Percentiles rank a stretch among this genome's conserved stretches.
Conservation (phyloP, 2,329 filamentous ascomycete species). For the Elsinoe arachidis region DNA sequence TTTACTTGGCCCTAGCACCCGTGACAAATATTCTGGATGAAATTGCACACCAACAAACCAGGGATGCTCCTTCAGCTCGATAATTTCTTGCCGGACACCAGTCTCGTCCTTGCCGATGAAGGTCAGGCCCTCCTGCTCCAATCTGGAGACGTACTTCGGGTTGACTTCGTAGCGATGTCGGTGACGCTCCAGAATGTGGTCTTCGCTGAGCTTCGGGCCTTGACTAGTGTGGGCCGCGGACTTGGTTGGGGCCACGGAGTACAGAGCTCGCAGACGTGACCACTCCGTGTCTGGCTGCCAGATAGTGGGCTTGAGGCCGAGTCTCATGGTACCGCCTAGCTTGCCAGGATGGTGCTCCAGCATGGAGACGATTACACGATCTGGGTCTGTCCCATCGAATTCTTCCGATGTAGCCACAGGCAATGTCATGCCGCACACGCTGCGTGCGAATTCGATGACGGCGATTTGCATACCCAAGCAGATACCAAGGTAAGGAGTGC, state of each 20-base stretch:
- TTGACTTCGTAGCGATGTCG: conserved; percentile 89
- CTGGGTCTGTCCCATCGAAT: conserved; percentile 49
- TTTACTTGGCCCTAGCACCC: conserved; percentile 64
- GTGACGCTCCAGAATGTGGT: conserved; percentile 59
- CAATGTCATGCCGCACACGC: conserved; percentile 55
- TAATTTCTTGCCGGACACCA: conserved; percentile 71
- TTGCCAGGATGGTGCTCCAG: conserved; percentile 72
- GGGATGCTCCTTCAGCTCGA: conserved; percentile 74
- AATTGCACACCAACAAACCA: conserved; percentile 83
- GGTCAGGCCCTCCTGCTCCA: conserved; percentile 60
- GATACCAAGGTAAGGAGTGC: conserved; percentile 76
- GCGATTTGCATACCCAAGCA: conserved; percentile 91
- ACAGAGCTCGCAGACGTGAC: conserved; percentile 68
- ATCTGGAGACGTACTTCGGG: conserved; percentile 60
- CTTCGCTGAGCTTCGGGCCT: conserved; percentile 22
- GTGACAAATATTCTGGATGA: conserved; percentile 76
- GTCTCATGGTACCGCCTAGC: conserved; percentile 78
- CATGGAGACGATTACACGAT: conserved; percentile 82
- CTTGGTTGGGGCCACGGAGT: conserved; percentile 46
- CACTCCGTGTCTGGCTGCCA: conserved; percentile 72
- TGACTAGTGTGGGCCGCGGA: neutral
- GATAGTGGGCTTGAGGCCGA: conserved; percentile 63
- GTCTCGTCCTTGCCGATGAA: conserved; percentile 75
- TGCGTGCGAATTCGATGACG: conserved; percentile 78
- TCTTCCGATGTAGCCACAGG: conserved; percentile 48